These are phyloP conservation scores for Eutrema salsugineum DNA, from an alignment of 441 rosid species.

Conservation along the genomic window DNA sequence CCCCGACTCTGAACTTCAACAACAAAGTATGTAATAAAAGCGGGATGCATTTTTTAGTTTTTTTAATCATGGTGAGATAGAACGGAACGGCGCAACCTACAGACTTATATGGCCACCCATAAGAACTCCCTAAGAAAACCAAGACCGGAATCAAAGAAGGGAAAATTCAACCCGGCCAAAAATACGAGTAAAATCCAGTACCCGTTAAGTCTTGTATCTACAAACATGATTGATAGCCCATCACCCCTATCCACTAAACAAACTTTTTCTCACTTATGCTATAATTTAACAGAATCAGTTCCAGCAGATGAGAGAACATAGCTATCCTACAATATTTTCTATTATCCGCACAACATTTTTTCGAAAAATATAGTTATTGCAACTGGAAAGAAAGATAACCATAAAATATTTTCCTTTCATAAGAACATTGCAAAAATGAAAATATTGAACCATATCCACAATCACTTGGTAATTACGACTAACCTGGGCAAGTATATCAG, in stretches of 20 bases:
- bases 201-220: background rate
- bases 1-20: conserved; percentile 2
- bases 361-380: background rate
- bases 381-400: background rate
- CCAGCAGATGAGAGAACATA: background rate
- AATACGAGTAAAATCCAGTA: background rate
- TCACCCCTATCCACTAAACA: background rate
- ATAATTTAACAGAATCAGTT: conserved; percentile 3
- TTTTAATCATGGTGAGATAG: conserved; percentile 10
- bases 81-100: conserved; percentile 5
- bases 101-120: conserved; percentile 4
- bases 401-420: background rate
- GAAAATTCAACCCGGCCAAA: background rate
- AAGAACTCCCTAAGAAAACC: conserved; percentile 1
- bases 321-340: background rate
- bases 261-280: background rate
- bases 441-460: conserved; percentile 2
- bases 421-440: background rate
- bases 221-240: conserved; percentile 4
- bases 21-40: conserved; percentile 13
- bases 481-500: conserved; percentile 99
- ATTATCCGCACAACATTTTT: background rate
- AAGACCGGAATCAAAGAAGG: conserved; percentile 2
- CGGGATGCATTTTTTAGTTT: background rate
- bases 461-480: conserved; percentile 5